These are phyloP conservation scores for Stylosanthes scabra DNA, from an alignment of 331 rosid genomes.

Conservation along the genomic window DNA sequence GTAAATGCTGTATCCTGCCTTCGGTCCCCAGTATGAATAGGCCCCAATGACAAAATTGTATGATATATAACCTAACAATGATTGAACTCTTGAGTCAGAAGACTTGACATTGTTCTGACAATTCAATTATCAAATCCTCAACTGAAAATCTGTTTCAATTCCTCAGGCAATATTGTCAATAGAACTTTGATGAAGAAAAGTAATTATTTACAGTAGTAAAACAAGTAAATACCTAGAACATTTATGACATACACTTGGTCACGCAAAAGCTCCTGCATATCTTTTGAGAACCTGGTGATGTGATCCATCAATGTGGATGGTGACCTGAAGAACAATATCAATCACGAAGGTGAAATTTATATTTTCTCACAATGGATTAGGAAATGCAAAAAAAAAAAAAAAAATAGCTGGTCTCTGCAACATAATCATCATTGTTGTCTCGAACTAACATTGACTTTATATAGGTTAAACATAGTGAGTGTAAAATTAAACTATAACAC, in stretches of 20 bases:
- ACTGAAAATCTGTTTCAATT: conserved; percentile 5
- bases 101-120: conserved; percentile 19
- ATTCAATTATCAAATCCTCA: conserved; percentile 24
- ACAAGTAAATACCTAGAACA: conserved; percentile 71
- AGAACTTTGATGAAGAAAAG: conserved; percentile 27
- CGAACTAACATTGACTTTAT: conserved; percentile 24
- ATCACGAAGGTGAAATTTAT: conserved; percentile 10
- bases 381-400: conserved; percentile 20
- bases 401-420: conserved; percentile 19
- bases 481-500: conserved; percentile 28
- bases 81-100: conserved; percentile 35
- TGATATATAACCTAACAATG: conserved; percentile 75
- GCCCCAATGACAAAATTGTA: conserved; percentile 96
- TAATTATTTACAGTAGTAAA: conserved; percentile 25
- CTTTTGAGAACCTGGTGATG: conserved; percentile 61
- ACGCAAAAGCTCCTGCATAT: conserved; percentile 75
- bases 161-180: background rate
- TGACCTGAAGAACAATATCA: conserved; percentile 53
- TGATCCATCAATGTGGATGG: conserved; percentile 53
- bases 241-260: conserved; percentile 83
- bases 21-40: conserved; percentile 97
- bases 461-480: conserved; percentile 3
- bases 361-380: conserved; percentile 24
- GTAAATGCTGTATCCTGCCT: conserved; percentile 93
- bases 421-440: conserved; percentile 22